Percentiles rank a stretch among this genome's conserved stretches.
Evolutionary conservation across 495 filamentous ascomycete genomes (phyloP).

Genomic region (Daldinia concentrica): DNA sequence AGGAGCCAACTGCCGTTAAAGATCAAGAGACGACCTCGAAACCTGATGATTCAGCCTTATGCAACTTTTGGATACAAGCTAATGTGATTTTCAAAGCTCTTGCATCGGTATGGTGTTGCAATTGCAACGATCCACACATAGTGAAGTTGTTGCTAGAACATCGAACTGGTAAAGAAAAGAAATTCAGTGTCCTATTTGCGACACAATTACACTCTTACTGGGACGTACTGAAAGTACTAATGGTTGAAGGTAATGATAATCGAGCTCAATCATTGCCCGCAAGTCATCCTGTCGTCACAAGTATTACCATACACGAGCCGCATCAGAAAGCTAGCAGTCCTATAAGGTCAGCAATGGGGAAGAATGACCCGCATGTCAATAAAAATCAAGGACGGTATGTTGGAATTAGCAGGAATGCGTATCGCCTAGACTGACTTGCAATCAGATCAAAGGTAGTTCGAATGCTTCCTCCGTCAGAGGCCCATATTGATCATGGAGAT

Average conservation of each 20-base stretch:
- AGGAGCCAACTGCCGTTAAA: not conserved
- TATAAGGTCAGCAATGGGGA: not conserved
- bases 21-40: not conserved
- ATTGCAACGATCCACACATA: constrained; percentile 40
- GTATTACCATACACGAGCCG: not conserved
- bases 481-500: not conserved
- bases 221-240: not conserved
- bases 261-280: not conserved
- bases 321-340: not conserved
- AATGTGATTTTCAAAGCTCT: not conserved
- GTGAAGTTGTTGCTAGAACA: constrained; percentile 48
- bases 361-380: not conserved
- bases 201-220: not conserved
- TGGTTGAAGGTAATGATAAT: not conserved
- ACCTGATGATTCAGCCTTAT: not conserved
- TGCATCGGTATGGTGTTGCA: constrained; percentile 42
- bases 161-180: constrained; percentile 33
- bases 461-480: not conserved
- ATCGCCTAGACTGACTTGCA: not conserved
- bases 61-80: not conserved
- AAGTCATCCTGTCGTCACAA: not conserved
- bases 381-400: not conserved
- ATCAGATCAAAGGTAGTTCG: not conserved
- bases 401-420: not conserved
- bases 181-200: constrained; percentile 43